A percentile compares a stretch with the other conserved stretches of the same genome.
Conservation (phyloP, 495 filamentous ascomycete species). For the Peziza echinospora region DNA sequence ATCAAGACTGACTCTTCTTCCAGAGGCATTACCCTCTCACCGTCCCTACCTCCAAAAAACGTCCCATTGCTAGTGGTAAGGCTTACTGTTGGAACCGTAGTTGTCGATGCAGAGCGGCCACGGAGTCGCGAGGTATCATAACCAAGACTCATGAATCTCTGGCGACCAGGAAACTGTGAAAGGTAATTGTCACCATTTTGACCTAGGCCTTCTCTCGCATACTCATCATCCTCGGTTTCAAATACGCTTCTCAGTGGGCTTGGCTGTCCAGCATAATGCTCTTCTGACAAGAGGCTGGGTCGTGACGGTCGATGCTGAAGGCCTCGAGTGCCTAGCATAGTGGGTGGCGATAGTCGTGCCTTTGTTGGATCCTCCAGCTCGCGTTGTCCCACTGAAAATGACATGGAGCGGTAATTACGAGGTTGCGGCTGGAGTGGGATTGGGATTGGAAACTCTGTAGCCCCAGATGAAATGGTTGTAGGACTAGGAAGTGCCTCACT, state of each 20-base stretch:
- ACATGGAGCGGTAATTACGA: slow-evolving; percentile 86
- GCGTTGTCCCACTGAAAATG: slow-evolving; percentile 84
- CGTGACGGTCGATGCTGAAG: slow-evolving; percentile 66
- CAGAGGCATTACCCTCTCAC: slow-evolving; percentile 9
- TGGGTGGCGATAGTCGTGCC: slow-evolving; percentile 25
- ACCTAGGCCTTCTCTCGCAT: slow-evolving; percentile 16
- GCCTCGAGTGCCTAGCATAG: slow-evolving; percentile 34
- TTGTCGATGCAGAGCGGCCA: slow-evolving; percentile 36
- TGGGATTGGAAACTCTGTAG: slow-evolving; percentile 60
- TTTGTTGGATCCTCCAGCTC: slow-evolving; percentile 41
- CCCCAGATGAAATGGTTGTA: slow-evolving; percentile 28
- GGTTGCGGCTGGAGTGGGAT: slow-evolving; percentile 81
- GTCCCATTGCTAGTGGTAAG: slow-evolving; percentile 7
- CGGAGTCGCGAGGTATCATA: slow-evolving; percentile 36
- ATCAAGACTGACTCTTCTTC: slow-evolving; percentile 17
- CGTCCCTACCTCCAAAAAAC: slow-evolving; percentile 10
- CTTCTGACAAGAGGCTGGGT: slow-evolving; percentile 45
- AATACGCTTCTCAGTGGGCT: slow-evolving; percentile 19
- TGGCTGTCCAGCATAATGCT: slow-evolving; percentile 17
- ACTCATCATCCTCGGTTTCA: slow-evolving; percentile 44
- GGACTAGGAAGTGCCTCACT: slow-evolving; percentile 34
- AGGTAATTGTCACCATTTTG: slow-evolving; percentile 8
- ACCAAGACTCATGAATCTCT: slow-evolving; percentile 11
- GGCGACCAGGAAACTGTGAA: slow-evolving; percentile 5
- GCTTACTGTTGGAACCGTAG: slow-evolving; percentile 19